Percentiles rank a stretch among this genome's conserved stretches.
Evolutionary conservation across 2,329 filamentous ascomycete species (phyloP).

Genomic region (Aspergillus sp.): DNA sequence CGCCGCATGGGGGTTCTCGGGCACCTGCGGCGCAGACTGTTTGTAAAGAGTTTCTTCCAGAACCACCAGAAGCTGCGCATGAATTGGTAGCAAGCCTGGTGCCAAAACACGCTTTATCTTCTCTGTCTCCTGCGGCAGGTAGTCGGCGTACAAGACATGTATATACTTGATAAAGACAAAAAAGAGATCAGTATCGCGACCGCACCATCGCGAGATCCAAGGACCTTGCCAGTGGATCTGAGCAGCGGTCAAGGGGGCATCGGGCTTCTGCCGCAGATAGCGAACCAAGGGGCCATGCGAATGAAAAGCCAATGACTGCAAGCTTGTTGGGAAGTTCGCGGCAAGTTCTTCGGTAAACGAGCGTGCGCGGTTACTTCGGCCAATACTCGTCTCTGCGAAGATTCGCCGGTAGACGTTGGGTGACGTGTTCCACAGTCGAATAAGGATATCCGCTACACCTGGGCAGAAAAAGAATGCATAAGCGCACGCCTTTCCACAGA

Average conservation of each 20-base stretch:
- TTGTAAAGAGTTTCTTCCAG: constrained; percentile 78
- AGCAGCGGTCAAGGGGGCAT: constrained; percentile 57
- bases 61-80: constrained; percentile 69
- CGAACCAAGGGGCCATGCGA: constrained; percentile 52
- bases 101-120: constrained; percentile 53
- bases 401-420: constrained; percentile 61
- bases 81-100: constrained; percentile 70
- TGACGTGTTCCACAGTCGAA: constrained; percentile 69
- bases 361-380: constrained; percentile 44
- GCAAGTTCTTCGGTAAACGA: constrained; percentile 53
- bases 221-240: constrained; percentile 76
- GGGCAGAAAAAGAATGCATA: constrained; percentile 92
- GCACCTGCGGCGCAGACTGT: constrained; percentile 44
- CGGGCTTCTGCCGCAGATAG: constrained; percentile 55
- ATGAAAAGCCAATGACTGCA: constrained; percentile 53
- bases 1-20: constrained; percentile 36
- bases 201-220: constrained; percentile 79
- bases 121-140: constrained; percentile 49
- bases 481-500: constrained; percentile 81
- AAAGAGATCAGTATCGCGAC: constrained; percentile 78
- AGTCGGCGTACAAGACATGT: constrained; percentile 67
- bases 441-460: constrained; percentile 71
- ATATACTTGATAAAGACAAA: constrained; percentile 89
- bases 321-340: constrained; percentile 58
- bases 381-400: constrained; percentile 58